These are phyloP conservation scores for Fragilariopsis cylindrus DNA, from an alignment of 108 stramenopile genomes.

Conservation along the genomic window DNA sequence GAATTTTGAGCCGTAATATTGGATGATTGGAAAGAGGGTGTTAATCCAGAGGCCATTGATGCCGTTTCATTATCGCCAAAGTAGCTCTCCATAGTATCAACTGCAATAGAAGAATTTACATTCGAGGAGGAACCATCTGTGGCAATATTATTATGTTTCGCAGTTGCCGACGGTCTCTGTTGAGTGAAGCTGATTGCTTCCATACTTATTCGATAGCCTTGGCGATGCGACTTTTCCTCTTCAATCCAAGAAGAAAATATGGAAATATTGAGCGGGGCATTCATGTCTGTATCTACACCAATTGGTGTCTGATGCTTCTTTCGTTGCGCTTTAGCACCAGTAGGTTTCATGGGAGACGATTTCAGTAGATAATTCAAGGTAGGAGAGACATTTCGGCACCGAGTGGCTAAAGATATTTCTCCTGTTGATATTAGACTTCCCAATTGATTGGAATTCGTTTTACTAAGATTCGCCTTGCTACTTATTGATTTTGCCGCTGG, in stretches of 20 bases:
- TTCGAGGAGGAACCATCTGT: constrained; percentile 17
- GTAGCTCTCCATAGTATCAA: neutral
- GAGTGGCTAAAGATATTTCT: constrained; percentile 16
- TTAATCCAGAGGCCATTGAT: neutral
- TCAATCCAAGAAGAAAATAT: constrained; percentile 51
- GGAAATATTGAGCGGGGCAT: constrained; percentile 44
- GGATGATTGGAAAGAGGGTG: constrained; percentile 19
- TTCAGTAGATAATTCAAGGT: constrained; percentile 69
- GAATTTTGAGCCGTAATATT: constrained; percentile 13
- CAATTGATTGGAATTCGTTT: neutral
- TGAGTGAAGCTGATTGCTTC: constrained; percentile 61
- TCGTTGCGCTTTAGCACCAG: constrained; percentile 80
- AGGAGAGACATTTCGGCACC: constrained; percentile 40
- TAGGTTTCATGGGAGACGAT: constrained; percentile 88
- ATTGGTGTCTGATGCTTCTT: constrained; percentile 52
- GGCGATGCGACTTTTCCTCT: constrained; percentile 36
- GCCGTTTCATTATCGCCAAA: neutral
- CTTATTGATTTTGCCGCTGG: constrained; percentile 8
- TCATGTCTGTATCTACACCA: constrained; percentile 41
- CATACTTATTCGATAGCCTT: constrained; percentile 28
- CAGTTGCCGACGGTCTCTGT: constrained; percentile 29
- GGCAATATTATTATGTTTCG: neutral
- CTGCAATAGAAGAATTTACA: neutral
- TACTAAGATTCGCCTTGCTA: constrained; percentile 1
- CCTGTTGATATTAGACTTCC: neutral